Percentiles rank a stretch among this genome's conserved stretches.
phyloP scores from a whole-genome alignment of 441 rosid species.

The Populus hybrid region DNA sequence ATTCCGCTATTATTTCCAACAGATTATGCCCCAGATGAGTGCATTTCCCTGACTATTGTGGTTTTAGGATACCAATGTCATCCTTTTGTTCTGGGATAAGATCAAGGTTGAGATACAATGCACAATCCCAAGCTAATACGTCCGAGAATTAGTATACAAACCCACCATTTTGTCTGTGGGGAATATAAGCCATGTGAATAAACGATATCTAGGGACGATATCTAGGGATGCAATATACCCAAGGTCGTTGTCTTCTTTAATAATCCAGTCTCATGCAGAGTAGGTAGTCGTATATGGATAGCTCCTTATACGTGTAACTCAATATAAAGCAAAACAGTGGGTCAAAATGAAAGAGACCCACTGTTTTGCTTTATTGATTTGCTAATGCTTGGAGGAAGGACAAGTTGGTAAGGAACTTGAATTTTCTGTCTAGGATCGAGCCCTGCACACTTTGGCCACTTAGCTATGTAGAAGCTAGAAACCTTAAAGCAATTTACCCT shows the following conservation, averaged over 20 bases:
- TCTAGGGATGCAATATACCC: neutral
- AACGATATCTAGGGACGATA: neutral
- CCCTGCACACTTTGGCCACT: too few relatives aligned
- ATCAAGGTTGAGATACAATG: neutral
- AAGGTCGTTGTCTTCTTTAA: constrained; percentile 20
- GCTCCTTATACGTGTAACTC: neutral
- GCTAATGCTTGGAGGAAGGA: neutral
- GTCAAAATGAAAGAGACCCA: neutral
- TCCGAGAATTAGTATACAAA: neutral
- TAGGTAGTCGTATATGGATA: neutral
- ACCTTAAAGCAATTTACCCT: too few relatives aligned
- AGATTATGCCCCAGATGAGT: too few relatives aligned
- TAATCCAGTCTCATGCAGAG: neutral
- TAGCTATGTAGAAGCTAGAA: too few relatives aligned
- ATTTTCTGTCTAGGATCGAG: too few relatives aligned
- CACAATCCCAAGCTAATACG: neutral
- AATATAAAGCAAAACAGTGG: too few relatives aligned
- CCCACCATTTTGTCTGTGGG: neutral
- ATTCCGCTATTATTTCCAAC: too few relatives aligned
- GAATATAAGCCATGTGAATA: constrained; percentile 8
- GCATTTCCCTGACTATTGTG: too few relatives aligned
- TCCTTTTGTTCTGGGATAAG: too few relatives aligned
- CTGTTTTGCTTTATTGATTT: neutral
- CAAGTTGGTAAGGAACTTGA: neutral
- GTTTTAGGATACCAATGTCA: too few relatives aligned